Base-by-base conservation (phyloP, 2,329 filamentous ascomycete genomes). In the Talaromyces sp. region DNA sequence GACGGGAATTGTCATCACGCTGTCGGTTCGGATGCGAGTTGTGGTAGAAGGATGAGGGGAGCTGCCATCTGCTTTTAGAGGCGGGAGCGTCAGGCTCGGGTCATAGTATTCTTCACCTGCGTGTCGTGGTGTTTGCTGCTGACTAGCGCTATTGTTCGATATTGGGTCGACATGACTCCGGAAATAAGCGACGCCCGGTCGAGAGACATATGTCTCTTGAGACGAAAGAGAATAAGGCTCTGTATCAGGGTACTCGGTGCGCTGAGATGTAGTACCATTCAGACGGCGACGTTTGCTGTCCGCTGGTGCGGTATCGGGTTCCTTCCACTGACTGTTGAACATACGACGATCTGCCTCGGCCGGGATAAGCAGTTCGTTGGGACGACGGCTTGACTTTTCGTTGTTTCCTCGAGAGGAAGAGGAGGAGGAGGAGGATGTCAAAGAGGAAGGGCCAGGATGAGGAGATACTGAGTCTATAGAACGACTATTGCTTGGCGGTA, bases 1-100 rank as follows among this genome's bases (percentile, higher is more conserved):
- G 69, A 90, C 89, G 0, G 88, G 84, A 58, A 95, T 89, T 28
- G 82, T 86, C 86, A 90, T 91, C 64, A 93, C 86, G 78, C 87
- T 85, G 68, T 89, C 86, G 23, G 89, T 77, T 56, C 71, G 81
- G 66, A 76, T 68, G 77, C 85, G 72, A 42, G 63, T 35, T 77
- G 74, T 42, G 69, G 68, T 11, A 57, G 54, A 39, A 39, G 33
- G 35, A n/a, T 35, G 25, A 57, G 31, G 63, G 57, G 67, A 72
- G 16, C 70, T 69, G 21, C 68, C 65, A 56, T 66, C 67, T 6
- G 81, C 82, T 67, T 84, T 79, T 21, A 86, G 71, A 6, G 84
- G 83, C 44, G 84, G 82, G 6, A 86, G 77, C 31, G 78, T 83
- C 31, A 85, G 69, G 6, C 79, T 83, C 35, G 78, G 76, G 62